phyloP scores from a whole-genome alignment of 805 yeast species.

The Candida rishiriensis region DNA sequence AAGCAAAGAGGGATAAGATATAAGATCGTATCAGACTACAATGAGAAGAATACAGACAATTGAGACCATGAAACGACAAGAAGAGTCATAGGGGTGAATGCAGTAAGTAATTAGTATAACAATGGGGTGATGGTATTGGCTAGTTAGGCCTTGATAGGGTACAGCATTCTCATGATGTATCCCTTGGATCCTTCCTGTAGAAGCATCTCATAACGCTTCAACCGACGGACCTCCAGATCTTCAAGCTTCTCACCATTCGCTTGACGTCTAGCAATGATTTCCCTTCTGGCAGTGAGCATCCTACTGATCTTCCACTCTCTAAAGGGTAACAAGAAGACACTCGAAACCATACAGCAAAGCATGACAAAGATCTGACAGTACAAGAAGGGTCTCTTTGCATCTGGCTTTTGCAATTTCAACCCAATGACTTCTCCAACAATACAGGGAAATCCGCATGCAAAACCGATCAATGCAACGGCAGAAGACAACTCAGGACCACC shows the following conservation, averaged over 20 bases:
- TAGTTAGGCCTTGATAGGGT: constrained; percentile 26
- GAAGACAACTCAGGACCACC: constrained; percentile 27
- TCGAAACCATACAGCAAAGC: constrained; percentile 37
- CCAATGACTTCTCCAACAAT: constrained; percentile 31
- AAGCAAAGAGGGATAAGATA: too few species aligned
- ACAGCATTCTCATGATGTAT: constrained; percentile 20
- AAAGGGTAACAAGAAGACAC: constrained; percentile 40
- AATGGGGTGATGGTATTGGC: too few species aligned
- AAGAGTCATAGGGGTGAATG: too few species aligned
- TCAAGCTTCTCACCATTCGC: constrained; percentile 1
- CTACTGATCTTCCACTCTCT: constrained; percentile 53
- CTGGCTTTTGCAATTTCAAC: constrained; percentile 24
- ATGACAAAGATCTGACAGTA: constrained; percentile 64
- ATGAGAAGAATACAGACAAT: too few species aligned
- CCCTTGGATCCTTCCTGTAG: constrained; percentile 3
- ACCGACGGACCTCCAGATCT: constrained; percentile 6
- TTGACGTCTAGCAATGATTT: constrained; percentile 2
- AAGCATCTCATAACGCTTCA: constrained; percentile 13
- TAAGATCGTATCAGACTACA: too few species aligned
- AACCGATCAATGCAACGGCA: constrained; percentile 24
- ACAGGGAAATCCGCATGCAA: constrained; percentile 28
- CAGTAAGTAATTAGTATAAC: too few species aligned
- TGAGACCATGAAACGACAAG: too few species aligned
- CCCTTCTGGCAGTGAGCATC: constrained; percentile 28
- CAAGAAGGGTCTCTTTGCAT: constrained; percentile 39